Evolutionary conservation across 805 yeast species (phyloP), one percentile per base, ranked within the genome.

Genomic region (Ogataea angusta): DNA sequence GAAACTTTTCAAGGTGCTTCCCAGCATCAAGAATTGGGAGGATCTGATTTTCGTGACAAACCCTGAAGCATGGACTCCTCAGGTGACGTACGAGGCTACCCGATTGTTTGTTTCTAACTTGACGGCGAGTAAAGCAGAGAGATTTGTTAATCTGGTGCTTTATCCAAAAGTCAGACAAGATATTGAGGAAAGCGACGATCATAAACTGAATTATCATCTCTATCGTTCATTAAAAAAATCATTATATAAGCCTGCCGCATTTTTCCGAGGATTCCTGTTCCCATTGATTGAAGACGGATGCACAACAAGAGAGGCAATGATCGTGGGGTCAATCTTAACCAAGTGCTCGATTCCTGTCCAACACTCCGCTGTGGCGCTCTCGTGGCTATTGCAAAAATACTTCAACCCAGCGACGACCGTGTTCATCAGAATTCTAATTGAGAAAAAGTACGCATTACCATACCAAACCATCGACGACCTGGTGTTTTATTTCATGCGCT

Each of bases 371-470:
- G 98, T 95, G 36, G 99, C 98, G 10, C 73, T 93, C 50, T 76
- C 93, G 49, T 85, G 90, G 63, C 71, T 93, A 36, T 69, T 89
- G 44, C 85, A 89, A 52, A 67, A 80, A 63, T 95, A 89, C 17
- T 91, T 86, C 64, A 73, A 80, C 6, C 96, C 97, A 25, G 87
- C 98, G 5, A 79, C 86, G 13, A 85, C 95, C 5, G 88, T 90
- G 4, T 90, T 93, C 66, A 89, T 93, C 45, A 78, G 93, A 63
- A 85, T 88, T 5, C 72, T 93, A 45, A 70, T 93, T 28, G 98
- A 95, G 62, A 93, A 93, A 69, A 90, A 87, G 63, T 93, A 93
- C 58, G 98, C 99, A 1, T 71, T 93, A 45, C 99, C 99, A 24
- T 91, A 90, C 64, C 96, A 91, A 69, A 93, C 96, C 1, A 78